Base-by-base conservation (phyloP, 108 stramenopile genomes). In the Mediolabrus comicus region DNA sequence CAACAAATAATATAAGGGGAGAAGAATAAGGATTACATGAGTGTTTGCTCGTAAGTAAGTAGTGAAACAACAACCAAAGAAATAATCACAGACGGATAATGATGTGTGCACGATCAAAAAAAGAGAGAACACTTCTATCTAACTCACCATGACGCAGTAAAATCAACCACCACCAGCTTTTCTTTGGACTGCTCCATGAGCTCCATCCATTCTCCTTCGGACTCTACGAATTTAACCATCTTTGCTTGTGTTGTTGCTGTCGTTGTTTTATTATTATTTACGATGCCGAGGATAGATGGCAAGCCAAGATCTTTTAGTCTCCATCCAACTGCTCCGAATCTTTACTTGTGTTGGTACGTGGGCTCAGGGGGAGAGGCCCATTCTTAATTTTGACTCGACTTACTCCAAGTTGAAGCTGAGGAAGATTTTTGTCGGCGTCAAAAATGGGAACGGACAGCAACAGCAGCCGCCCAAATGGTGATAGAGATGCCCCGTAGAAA, bases 91-190 rank as follows among this genome's bases (percentile, higher is more conserved):
- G 39, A 41, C 39, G 39, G 11, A 14, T 14, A 12, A 11, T 14
- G 39, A 14, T 14, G 39, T 14, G 39, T 41, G 39, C 12, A 41
- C 14, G 12, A 41, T 41, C n/a, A n/a, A n/a, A n/a, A n/a, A n/a
- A n/a, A n/a, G n/a, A n/a, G n/a, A n/a, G n/a, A n/a, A n/a, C n/a
- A 58, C 17, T 10, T 2, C 1, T 8, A 14, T 11, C 35, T 5
- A 25, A 86, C 92, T 60, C 64, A 95, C 95, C 95, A 96, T n/a
- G 77, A 58, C 13, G 93, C 93, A 7, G 87, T 90, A 64, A 92
- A 95, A 70, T 95, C 93, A 14, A 95, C 64, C 7, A 95, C 85
- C 24, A 90, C 87, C 46, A 90, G 72, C 69, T 89, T 95, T 17
- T 77, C 69, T 69, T 91, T 87, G 75, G 87, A 89, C 5, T 59